Evolutionary conservation across 1,139 yeast genomes (phyloP), one percentile per base, ranked within the genome.

Genomic region (Debaryomycetaceae sp.): DNA sequence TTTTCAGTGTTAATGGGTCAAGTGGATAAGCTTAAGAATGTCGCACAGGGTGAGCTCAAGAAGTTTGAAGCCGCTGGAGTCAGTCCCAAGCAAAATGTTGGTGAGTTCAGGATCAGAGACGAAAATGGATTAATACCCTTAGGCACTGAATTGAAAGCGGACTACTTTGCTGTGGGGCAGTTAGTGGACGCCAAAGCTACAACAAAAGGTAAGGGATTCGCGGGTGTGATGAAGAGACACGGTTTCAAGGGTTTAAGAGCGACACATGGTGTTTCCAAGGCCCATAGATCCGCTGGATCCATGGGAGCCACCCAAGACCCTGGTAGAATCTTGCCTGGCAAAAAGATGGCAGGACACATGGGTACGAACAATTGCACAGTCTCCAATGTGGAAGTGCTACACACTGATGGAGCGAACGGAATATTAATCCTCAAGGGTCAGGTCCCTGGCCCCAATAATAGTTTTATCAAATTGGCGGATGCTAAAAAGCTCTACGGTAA

Each of bases 341-440:
- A 89, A 74, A 93, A 90, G 70, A 91, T 95, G 98, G 96, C 99
- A 31, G 99, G 99, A 53, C 87, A 88, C 67, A 86, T 91, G 95
- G 99, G 99, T 53, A 83, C 80, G 49, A 75, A 79, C 47, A 76
- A 74, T 55, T 79, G 81, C 52, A 93, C 99, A 5, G 80, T 83
- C 34, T 87, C 82, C 62, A 90, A 90, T 64, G 75, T 83, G 37
- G 77, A 83, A 62, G 86, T 95, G 22, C 72, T 93, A 60, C 86
- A 86, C 60, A 85, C 84, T 14, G 91, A 88, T 62, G 88, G 84
- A 40, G 90, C 79, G 42, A 81, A 85, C 49, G 97, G 96, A 8
- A 82, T 88, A 46, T 72, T 93, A 48, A 74, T 91, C 44, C 83
- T 93, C 42, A 87, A 87, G 69, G 99, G 99, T 41, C 85, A 87